Evolutionary conservation across 495 filamentous ascomycete species (phyloP).

Genomic region (Cercophora scortea): DNA sequence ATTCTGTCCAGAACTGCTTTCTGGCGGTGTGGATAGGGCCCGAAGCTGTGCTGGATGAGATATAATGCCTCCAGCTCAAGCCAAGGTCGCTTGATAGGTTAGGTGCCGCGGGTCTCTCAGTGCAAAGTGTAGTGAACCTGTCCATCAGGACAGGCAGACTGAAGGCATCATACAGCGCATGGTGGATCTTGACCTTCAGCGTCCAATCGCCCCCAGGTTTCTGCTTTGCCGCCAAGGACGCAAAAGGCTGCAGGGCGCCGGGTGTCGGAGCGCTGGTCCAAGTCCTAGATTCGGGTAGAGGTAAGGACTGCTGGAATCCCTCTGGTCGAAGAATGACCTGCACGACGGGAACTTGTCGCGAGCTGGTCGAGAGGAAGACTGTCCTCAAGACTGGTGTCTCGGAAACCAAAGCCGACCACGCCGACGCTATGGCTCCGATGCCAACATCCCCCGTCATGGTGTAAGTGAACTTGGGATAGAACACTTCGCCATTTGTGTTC

Average conservation of each 20-base stretch:
- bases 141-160: conserved; percentile 49
- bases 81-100: too few relatives aligned
- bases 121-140: conserved; percentile 17
- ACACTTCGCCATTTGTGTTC: conserved; percentile 49
- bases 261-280: conserved; percentile 5
- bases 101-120: not conserved
- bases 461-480: conserved; percentile 59
- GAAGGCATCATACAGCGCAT: conserved; percentile 73
- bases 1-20: conserved; percentile 46
- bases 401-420: conserved; percentile 50
- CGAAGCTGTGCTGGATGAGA: not conserved
- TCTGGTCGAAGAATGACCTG: conserved; percentile 29
- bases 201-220: conserved; percentile 5
- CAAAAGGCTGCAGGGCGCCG: conserved; percentile 1
- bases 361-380: conserved; percentile 42
- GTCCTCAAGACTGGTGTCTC: conserved; percentile 56
- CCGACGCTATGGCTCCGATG: conserved; percentile 24
- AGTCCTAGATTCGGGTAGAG: not conserved
- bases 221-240: conserved; percentile 2
- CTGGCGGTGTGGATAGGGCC: conserved; percentile 5
- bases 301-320: not conserved
- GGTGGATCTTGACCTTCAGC: conserved; percentile 51
- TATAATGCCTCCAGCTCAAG: not conserved
- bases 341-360: conserved; percentile 38
- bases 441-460: conserved; percentile 27